These are phyloP conservation scores for Diospyros kaki DNA, from an alignment of 148 eudicot genomes.

Conservation along the genomic window DNA sequence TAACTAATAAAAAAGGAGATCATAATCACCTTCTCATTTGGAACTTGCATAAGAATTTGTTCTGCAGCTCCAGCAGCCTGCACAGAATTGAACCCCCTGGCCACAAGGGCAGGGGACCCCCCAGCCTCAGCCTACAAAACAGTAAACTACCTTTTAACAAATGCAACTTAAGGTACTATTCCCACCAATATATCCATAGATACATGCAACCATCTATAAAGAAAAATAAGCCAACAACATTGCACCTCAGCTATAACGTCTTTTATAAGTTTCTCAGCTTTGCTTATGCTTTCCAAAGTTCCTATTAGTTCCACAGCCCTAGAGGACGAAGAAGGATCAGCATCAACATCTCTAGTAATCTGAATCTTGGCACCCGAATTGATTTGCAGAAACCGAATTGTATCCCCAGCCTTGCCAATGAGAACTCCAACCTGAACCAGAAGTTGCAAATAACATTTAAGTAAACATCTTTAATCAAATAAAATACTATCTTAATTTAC, in stretches of 20 bases:
- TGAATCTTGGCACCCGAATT: constrained; percentile 98
- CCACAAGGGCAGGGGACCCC: constrained; percentile 93
- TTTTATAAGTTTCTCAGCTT: constrained; percentile 81
- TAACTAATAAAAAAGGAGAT: constrained; percentile 1
- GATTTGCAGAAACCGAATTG: constrained; percentile 66
- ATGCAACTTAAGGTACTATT: background rate
- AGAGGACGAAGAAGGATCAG: constrained; percentile 62
- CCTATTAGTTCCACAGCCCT: constrained; percentile 87
- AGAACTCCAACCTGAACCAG: constrained; percentile 90
- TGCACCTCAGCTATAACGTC: constrained; percentile 95
- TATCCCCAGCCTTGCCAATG: constrained; percentile 94
- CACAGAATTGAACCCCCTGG: constrained; percentile 69
- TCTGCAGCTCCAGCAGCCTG: constrained; percentile 68
- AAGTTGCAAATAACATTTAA: constrained; percentile 1
- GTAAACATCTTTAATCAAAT: background rate
- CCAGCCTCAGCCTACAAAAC: constrained; percentile 90
- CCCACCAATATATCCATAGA: background rate
- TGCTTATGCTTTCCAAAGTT: constrained; percentile 54
- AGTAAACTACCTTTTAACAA: background rate
- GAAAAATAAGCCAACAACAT: constrained; percentile 8
- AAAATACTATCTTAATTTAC: too few relatives aligned
- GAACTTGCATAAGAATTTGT: constrained; percentile 81
- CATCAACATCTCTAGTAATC: constrained; percentile 85
- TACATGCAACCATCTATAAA: background rate
- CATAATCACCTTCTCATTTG: constrained; percentile 67